phyloP scores from a whole-genome alignment of 331 rosid species.

The Saraca asoca region DNA sequence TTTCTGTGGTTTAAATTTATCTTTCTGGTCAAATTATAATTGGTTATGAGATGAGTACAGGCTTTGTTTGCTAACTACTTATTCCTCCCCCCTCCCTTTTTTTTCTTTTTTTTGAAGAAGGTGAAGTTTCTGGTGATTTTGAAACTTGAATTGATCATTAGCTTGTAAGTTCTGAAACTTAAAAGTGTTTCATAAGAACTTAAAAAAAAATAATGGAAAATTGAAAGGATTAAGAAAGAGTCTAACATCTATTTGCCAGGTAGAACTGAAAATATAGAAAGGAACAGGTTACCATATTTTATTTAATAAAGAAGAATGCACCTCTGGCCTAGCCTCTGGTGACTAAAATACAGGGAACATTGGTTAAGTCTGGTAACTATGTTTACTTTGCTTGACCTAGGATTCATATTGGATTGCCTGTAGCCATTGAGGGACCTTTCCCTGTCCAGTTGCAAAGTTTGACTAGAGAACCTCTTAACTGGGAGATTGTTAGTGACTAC shows the following conservation, averaged over 20 bases:
- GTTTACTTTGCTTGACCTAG: not conserved
- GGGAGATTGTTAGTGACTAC: not conserved
- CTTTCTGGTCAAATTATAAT: not conserved
- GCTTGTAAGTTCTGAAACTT: not conserved
- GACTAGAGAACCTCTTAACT: not conserved
- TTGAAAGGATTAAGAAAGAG: not conserved
- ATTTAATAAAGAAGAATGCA: not conserved
- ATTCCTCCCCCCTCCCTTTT: not conserved
- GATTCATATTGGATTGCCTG: not conserved
- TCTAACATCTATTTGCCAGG: not conserved
- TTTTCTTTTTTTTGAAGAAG: not conserved
- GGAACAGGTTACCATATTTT: too few relatives aligned
- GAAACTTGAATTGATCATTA: constrained; percentile 13
- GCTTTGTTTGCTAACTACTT: not conserved
- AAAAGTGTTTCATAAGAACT: not conserved
- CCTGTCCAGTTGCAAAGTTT: not conserved
- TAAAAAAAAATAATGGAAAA: not conserved
- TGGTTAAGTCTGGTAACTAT: not conserved
- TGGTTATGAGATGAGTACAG: not conserved
- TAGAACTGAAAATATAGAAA: too few relatives aligned
- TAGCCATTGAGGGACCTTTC: not conserved
- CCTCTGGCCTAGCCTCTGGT: not conserved
- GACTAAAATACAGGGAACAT: not conserved
- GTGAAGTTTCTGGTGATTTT: not conserved
- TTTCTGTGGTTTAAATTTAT: not conserved